Conservation (phyloP, 1,284 basidiomycete species). For the Xerocomus amazonicus region DNA sequence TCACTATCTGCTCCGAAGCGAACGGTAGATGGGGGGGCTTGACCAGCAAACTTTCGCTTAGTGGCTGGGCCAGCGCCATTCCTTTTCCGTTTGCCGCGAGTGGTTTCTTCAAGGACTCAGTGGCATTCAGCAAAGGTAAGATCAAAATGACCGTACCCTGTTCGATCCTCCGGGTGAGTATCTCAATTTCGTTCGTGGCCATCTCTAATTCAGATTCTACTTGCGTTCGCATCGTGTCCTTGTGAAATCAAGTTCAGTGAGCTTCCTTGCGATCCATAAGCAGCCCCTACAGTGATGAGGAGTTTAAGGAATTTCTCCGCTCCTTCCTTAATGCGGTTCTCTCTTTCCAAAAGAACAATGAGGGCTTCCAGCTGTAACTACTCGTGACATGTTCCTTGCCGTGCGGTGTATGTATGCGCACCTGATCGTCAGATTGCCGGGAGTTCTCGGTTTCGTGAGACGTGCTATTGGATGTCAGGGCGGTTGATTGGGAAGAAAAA, state of each 20-base stretch:
- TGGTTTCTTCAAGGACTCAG: conserved; percentile 34
- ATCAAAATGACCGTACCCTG: conserved; percentile 41
- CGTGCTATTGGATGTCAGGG: conserved; percentile 21
- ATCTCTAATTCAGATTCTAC: conserved; percentile 75
- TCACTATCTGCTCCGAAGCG: conserved; percentile 36
- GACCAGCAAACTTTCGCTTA: conserved; percentile 41
- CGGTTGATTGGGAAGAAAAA: conserved; percentile 33
- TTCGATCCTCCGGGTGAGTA: conserved; percentile 61
- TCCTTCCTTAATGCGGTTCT: conserved; percentile 80
- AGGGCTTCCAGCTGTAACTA: conserved; percentile 62
- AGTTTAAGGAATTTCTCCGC: conserved; percentile 79
- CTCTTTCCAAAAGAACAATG: conserved; percentile 61
- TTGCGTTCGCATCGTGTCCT: conserved; percentile 65
- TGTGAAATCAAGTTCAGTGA: conserved; percentile 17
- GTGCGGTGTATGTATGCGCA: conserved; percentile 14
- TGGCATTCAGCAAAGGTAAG: not conserved
- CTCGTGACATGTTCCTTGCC: conserved; percentile 4
- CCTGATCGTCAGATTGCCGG: conserved; percentile 31
- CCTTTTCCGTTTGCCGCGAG: conserved; percentile 39
- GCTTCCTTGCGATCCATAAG: conserved; percentile 1
- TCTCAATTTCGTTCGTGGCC: conserved; percentile 69
- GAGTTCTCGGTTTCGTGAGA: conserved; percentile 26
- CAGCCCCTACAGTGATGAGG: conserved; percentile 50
- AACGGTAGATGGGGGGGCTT: conserved; percentile 25
- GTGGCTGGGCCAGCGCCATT: conserved; percentile 28